These are phyloP conservation scores for Rhododendron simsii DNA, from an alignment of 148 eudicot species.

Conservation along the genomic window DNA sequence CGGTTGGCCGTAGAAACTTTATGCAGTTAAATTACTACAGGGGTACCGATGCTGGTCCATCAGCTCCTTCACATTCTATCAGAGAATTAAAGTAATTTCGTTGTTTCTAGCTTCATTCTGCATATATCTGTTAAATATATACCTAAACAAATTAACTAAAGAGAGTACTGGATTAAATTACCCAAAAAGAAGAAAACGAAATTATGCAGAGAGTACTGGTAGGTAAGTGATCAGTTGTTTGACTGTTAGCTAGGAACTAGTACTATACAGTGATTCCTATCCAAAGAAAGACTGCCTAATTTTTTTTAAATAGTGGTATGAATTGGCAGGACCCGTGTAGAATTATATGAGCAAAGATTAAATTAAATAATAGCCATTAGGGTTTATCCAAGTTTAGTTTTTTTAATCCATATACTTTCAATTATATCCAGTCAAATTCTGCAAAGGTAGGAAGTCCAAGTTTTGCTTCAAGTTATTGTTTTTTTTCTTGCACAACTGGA, in stretches of 20 bases:
- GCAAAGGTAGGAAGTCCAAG: background rate
- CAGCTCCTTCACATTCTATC: no score
- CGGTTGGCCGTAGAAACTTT: no score
- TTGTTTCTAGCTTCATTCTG: no score
- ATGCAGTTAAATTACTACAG: no score
- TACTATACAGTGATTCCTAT: background rate
- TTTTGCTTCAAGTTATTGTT: background rate
- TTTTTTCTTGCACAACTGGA: background rate
- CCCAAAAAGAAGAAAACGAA: background rate
- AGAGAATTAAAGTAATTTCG: no score
- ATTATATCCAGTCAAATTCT: background rate
- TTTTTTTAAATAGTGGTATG: background rate
- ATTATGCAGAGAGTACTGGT: background rate
- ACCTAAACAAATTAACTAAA: no score
- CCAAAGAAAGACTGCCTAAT: background rate
- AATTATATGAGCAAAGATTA: background rate
- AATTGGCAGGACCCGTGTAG: background rate
- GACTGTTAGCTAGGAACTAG: conserved; percentile 3
- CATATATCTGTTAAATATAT: no score
- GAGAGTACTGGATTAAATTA: background rate
- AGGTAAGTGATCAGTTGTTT: background rate
- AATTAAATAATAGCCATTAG: background rate
- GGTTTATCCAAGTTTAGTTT: background rate
- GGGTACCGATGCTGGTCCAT: no score
- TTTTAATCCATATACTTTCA: background rate